Base-by-base conservation (phyloP, 441 rosid species). In the Adansonia grandidieri region DNA sequence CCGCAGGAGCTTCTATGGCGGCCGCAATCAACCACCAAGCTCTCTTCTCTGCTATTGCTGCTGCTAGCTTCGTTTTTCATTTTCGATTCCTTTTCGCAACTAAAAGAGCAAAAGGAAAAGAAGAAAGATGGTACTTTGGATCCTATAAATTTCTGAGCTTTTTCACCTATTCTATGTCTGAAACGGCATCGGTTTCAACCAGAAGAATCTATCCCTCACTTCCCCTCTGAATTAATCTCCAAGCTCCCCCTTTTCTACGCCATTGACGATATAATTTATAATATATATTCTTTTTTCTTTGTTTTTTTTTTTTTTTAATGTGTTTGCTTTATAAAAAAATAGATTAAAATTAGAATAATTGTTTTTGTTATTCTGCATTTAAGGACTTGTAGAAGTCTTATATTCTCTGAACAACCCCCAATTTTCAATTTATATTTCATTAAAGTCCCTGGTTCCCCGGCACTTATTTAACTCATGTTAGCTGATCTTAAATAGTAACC, bases 1-100 rank as follows among this genome's bases (percentile, higher is more conserved):
- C 96, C 94, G 64, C 97, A 94, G 63, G 93, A 71, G 84, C 91
- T 86, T 76, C 80, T 75, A 17, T 72, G 82, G 66, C 88, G 82
- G 74, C 93, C 92, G 48, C 84, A 91, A 85, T 96, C 96, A 15
- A n/a, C 77, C 24, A 96, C 88, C 68, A 88, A 88, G 71, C 91
- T 86, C 81, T 85, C 91, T 53, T 91, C 91, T 67, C 85, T 79
- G 78, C 61, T 76, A 63, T 77, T 76, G 82, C 91, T 86, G 70
- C 92, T 85, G 85, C 96, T 88, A 4, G 90, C 96, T 20, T 91
- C 96, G 91, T 79, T 88, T 40, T 79, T 84, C 75, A 81, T 81
- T 65, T 75, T 81, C 61, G 84, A 76, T 80, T 80, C 77, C 78
- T 77, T 87, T 82, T 76, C 32, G n/a, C 24, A 72, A n/a, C 28